phyloP scores from a whole-genome alignment of 768 basidiomycete genomes.

The Paxillus involutus region DNA sequence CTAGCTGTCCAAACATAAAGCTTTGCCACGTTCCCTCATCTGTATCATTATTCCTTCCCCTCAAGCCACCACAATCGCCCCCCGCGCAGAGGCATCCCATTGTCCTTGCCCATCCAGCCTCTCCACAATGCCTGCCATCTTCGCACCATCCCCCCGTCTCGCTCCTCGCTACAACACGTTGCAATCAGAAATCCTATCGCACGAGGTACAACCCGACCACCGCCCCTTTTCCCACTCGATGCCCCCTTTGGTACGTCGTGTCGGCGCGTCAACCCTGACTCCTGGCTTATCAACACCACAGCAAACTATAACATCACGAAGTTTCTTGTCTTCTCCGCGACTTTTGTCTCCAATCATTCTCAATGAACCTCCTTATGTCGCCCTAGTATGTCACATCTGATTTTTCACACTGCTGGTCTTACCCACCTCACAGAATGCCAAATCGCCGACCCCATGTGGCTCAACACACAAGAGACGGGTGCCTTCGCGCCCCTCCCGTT shows the following conservation, averaged over 20 bases:
- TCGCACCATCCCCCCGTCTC: conserved; percentile 39
- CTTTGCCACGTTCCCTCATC: conserved; percentile 29
- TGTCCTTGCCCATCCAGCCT: conserved; percentile 2
- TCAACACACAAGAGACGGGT: conserved; percentile 37
- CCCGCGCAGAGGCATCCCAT: conserved; percentile 8
- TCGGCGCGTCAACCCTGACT: background rate
- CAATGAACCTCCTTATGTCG: conserved; percentile 24
- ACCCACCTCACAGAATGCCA: conserved; percentile 32
- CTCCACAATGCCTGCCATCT: conserved; percentile 40
- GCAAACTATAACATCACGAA: conserved; percentile 23
- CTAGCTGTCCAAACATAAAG: conserved; percentile 28
- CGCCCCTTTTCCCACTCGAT: background rate
- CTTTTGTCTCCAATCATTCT: conserved; percentile 41
- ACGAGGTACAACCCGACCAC: background rate
- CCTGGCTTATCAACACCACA: conserved; percentile 11
- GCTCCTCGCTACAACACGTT: conserved; percentile 18
- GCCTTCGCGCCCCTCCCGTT: conserved; percentile 36
- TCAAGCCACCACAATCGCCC: conserved; percentile 5
- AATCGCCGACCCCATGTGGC: conserved; percentile 39
- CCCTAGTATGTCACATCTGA: conserved; percentile 14
- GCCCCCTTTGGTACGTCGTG: conserved; percentile 2
- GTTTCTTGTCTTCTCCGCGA: conserved; percentile 29
- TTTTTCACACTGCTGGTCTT: background rate
- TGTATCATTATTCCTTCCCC: conserved; percentile 31
- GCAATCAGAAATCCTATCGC: conserved; percentile 1